Base-by-base conservation (phyloP, 257 asterid species). In the Phtheirospermum japonicum region DNA sequence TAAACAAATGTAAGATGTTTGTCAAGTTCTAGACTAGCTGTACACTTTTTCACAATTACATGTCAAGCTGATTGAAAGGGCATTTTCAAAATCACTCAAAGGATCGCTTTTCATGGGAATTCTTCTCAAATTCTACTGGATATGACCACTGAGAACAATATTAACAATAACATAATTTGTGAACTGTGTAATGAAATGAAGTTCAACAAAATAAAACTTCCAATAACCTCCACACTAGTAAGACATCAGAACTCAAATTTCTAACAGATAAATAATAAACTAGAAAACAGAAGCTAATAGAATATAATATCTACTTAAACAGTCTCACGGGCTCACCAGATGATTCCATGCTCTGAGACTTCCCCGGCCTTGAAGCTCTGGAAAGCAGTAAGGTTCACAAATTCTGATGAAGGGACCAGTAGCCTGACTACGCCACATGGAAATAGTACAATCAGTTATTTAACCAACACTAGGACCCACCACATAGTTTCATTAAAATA, bases 271-370 rank as follows among this genome's bases (percentile, higher is more conserved):
- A 16, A 26, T 9, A 16, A 26, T 9, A 28, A 43, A 34, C 3
- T 17, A 49, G 30, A 16, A 8, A 49, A 49, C 55, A 49, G 30
- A 49, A 17, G 4, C 52, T 26, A 53, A 28, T n/a, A 53, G 18
- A 51, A 52, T 52, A 9, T 52, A 52, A 52, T 18, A 49, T 53
- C 67, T 1, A 64, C 40, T 50, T 55, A 64, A 63, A 64, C 48
- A 63, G 60, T 40, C 26, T 37, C 55, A 53, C 11, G 17, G 57
- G 63, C 85, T 68, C 74, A 80, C 85, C 82, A 34, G 78, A 59
- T 58, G 78, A 64, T 71, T 76, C 82, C 82, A 80, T 80, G 74
- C 65, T 62, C 68, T 65, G 56, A 57, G 48, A 63, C 57, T 64
- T 45, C 58, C 53, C 66, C 53, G 52, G 73, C 12, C 71, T 52